phyloP scores from a whole-genome alignment of 2,329 filamentous ascomycete species.

The Neoarthrinium moseri region DNA sequence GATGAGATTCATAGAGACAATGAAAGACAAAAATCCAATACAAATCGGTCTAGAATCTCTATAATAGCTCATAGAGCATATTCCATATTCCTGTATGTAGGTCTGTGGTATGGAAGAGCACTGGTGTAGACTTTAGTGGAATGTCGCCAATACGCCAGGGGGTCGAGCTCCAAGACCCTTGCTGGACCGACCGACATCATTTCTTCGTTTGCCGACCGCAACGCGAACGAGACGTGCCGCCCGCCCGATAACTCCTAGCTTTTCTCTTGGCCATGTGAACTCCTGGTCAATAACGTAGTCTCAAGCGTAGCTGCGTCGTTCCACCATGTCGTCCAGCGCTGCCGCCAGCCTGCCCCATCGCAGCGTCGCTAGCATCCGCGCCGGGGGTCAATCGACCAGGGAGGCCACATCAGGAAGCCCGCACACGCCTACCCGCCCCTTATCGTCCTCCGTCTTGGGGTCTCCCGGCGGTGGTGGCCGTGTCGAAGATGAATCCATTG shows the following conservation, averaged over 20 bases:
- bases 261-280: no score
- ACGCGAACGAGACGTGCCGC: no score
- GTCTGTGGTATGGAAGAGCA: no score
- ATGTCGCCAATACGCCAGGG: constrained; percentile 4
- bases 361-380: constrained; percentile 56
- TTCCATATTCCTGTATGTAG: no score
- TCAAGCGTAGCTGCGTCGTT: background rate
- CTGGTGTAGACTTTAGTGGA: no score
- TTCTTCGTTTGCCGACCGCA: background rate
- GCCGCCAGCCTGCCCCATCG: constrained; percentile 53
- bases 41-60: no score
- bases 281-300: no score
- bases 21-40: no score
- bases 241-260: no score
- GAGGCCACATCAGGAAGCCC: constrained; percentile 44
- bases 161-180: constrained; percentile 3
- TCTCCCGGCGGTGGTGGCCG: constrained; percentile 61
- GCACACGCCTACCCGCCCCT: constrained; percentile 55
- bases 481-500: constrained; percentile 78
- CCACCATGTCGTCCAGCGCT: constrained; percentile 42
- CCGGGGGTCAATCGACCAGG: constrained; percentile 30
- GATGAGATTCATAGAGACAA: no score
- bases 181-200: constrained; percentile 1
- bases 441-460: constrained; percentile 53
- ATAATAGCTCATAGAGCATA: no score